Evolutionary conservation across 495 filamentous ascomycete genomes (phyloP).

Genomic region (Xylaria flabelliformis): DNA sequence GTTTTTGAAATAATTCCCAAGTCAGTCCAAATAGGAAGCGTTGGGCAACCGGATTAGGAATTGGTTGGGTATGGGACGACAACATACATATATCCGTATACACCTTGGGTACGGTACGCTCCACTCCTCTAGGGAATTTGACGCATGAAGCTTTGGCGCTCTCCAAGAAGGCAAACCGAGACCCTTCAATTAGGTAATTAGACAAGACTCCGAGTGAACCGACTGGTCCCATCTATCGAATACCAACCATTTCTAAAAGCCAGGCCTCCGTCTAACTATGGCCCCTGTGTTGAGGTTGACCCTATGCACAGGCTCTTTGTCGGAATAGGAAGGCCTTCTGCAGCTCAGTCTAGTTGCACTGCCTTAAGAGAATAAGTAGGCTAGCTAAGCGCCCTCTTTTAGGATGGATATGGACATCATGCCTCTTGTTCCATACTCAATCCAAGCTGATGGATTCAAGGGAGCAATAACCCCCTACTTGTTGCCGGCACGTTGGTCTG

Average conservation of each 20-base stretch:
- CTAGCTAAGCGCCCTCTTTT: not conserved
- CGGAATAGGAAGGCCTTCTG: not conserved
- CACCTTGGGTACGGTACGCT: not conserved
- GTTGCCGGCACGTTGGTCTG: not conserved
- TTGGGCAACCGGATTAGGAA: not conserved
- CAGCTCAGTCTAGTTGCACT: not conserved
- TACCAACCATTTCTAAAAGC: not conserved
- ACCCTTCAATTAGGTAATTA: slow-evolving; percentile 4
- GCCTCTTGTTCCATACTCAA: not conserved
- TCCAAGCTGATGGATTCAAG: not conserved
- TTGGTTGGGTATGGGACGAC: not conserved
- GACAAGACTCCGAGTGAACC: not conserved
- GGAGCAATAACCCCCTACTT: not conserved
- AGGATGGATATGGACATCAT: not conserved
- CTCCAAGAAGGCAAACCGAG: not conserved
- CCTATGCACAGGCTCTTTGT: slow-evolving; percentile 23
- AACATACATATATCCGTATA: not conserved
- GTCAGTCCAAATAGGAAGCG: not conserved
- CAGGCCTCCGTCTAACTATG: not conserved
- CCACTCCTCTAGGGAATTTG: slow-evolving; percentile 11
- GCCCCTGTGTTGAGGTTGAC: not conserved
- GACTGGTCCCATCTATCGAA: not conserved
- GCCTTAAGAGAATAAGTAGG: not conserved
- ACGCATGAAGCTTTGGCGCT: not conserved
- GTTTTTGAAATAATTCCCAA: not conserved